phyloP scores from a whole-genome alignment of 768 basidiomycete genomes.

The Lyophyllum atratum region DNA sequence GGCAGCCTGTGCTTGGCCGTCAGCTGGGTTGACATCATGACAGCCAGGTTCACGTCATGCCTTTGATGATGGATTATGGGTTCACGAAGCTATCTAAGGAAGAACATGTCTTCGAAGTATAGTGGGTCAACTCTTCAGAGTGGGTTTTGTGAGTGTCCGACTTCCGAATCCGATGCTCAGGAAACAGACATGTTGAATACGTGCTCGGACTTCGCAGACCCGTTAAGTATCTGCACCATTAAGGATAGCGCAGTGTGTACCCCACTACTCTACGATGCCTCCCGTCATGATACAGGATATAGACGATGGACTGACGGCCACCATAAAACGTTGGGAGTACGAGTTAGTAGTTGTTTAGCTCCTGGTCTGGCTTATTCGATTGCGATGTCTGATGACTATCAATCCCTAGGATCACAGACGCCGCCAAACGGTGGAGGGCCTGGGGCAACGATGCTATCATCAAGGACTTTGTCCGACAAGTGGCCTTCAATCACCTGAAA shows the following conservation, averaged over 20 bases:
- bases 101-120: too few relatives aligned
- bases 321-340: constrained; percentile 15
- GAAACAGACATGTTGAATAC: constrained; percentile 2
- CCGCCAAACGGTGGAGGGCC: constrained; percentile 16
- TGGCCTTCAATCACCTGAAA: constrained; percentile 18
- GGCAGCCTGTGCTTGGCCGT: too few relatives aligned
- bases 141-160: neutral
- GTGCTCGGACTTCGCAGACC: constrained; percentile 8
- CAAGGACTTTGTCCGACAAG: constrained; percentile 17
- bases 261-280: constrained; percentile 9
- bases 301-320: constrained; percentile 11
- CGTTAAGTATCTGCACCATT: constrained; percentile 4
- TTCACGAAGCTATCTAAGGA: too few relatives aligned
- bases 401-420: constrained; percentile 13
- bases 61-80: too few relatives aligned
- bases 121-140: too few relatives aligned
- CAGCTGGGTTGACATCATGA: too few relatives aligned
- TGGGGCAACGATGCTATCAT: constrained; percentile 14
- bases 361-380: neutral
- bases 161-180: neutral
- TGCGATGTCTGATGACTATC: neutral
- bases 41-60: too few relatives aligned
- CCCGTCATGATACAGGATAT: constrained; percentile 16
- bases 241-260: neutral
- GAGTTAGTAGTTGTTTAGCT: constrained; percentile 9